Evolutionary conservation across 768 basidiomycete genomes (phyloP).

Genomic region (Amyloporia xantha): DNA sequence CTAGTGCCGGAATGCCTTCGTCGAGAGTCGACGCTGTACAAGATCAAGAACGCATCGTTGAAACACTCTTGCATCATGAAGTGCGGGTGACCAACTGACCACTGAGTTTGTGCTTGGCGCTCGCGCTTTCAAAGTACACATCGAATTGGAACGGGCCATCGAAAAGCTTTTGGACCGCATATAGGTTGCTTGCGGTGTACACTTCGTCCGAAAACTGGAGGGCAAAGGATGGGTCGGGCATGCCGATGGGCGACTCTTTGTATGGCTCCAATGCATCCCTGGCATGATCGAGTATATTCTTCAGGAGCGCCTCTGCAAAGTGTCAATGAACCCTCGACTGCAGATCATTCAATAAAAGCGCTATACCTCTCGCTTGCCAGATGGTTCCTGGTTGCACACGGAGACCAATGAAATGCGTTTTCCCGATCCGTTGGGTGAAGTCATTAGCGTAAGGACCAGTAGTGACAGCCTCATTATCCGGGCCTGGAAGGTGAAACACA

Average conservation of each 20-base stretch:
- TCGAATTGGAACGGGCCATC: slow-evolving; percentile 88
- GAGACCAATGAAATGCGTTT: slow-evolving; percentile 64
- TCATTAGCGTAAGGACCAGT: slow-evolving; percentile 48
- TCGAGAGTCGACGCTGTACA: slow-evolving; percentile 50
- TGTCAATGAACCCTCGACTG: background rate
- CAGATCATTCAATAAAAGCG: background rate
- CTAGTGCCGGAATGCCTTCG: slow-evolving; percentile 60
- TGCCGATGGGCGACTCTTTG: slow-evolving; percentile 36
- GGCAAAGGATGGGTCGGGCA: slow-evolving; percentile 77
- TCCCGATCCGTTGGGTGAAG: slow-evolving; percentile 59
- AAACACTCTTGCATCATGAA: too few relatives aligned
- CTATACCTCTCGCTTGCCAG: slow-evolving; percentile 81
- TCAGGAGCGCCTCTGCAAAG: slow-evolving; percentile 52
- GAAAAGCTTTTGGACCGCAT: slow-evolving; percentile 80
- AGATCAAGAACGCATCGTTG: background rate
- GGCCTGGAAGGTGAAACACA: slow-evolving; percentile 46
- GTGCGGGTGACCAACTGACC: slow-evolving; percentile 8
- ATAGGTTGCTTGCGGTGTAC: slow-evolving; percentile 69
- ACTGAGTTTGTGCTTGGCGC: slow-evolving; percentile 49
- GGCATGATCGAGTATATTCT: slow-evolving; percentile 53
- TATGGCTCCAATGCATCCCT: slow-evolving; percentile 49
- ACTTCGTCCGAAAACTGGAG: slow-evolving; percentile 73
- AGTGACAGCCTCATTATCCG: slow-evolving; percentile 46
- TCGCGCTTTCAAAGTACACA: slow-evolving; percentile 77
- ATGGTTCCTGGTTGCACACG: slow-evolving; percentile 53